These are phyloP conservation scores for Kingdonia uniflora DNA, from an alignment of 164 flowering plant genomes.

Conservation along the genomic window DNA sequence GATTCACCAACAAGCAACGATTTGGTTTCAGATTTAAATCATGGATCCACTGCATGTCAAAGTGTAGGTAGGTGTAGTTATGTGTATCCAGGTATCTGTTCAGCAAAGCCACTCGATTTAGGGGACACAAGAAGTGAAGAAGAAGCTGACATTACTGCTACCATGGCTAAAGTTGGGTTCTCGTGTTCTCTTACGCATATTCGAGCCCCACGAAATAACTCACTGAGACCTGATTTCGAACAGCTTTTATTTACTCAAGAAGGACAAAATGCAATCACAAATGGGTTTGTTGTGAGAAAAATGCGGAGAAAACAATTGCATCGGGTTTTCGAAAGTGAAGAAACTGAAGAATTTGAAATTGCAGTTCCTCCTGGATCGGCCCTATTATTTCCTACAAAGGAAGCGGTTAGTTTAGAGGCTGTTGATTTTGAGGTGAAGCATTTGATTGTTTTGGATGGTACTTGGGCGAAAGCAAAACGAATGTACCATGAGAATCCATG, in stretches of 20 bases:
- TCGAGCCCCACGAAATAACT: constrained; percentile 10
- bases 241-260: constrained; percentile 19
- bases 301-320: constrained; percentile 18
- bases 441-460: constrained; percentile 84
- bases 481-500: constrained; percentile 84
- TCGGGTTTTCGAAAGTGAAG: constrained; percentile 22
- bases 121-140: constrained; percentile 3
- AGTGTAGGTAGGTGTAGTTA: not conserved
- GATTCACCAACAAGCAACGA: no score
- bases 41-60: not conserved
- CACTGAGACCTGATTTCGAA: constrained; percentile 22
- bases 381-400: constrained; percentile 56
- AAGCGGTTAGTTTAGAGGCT: constrained; percentile 29
- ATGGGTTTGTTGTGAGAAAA: constrained; percentile 59
- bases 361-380: constrained; percentile 58
- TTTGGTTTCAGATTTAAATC: no score
- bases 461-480: constrained; percentile 82
- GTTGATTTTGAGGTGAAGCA: constrained; percentile 53
- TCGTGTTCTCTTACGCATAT: constrained; percentile 22
- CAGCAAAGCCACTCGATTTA: no score
- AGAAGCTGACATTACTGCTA: constrained; percentile 22
- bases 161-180: constrained; percentile 29
- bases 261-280: constrained; percentile 26
- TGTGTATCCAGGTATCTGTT: no score
- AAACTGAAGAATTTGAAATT: constrained; percentile 45